A percentile compares a stretch with the other conserved stretches of the same genome.
Evolutionary conservation across 768 basidiomycete species (phyloP).

Genomic region (Leccinum rimulosum): DNA sequence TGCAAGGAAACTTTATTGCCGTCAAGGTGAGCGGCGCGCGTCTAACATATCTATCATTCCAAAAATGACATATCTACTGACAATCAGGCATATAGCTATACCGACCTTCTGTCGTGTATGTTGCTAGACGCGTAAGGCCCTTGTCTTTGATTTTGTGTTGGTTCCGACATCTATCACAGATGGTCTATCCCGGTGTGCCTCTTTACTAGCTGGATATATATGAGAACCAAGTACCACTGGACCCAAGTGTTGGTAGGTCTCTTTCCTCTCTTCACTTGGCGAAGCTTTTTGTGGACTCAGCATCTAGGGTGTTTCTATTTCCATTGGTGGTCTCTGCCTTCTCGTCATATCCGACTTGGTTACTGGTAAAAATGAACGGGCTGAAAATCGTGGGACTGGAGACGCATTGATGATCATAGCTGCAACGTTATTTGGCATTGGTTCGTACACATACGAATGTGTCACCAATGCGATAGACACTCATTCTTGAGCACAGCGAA

Average conservation of each 20-base stretch:
- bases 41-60: background rate
- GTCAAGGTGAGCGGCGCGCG: slow-evolving; percentile 50
- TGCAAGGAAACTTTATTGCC: slow-evolving; percentile 83
- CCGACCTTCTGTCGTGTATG: slow-evolving; percentile 86
- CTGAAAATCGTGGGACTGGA: slow-evolving; percentile 64
- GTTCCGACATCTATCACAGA: slow-evolving; percentile 33
- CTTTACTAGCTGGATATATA: slow-evolving; percentile 76
- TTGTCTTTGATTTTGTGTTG: background rate
- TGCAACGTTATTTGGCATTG: slow-evolving; percentile 81
- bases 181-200: slow-evolving; percentile 90
- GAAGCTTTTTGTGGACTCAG: background rate
- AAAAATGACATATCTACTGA: background rate
- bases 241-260: slow-evolving; percentile 67
- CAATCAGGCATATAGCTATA: slow-evolving; percentile 72
- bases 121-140: slow-evolving; percentile 74
- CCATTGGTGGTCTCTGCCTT: slow-evolving; percentile 69
- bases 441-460: slow-evolving; percentile 41
- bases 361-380: slow-evolving; percentile 69
- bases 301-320: slow-evolving; percentile 64
- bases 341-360: slow-evolving; percentile 76
- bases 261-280: background rate
- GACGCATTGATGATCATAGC: slow-evolving; percentile 85
- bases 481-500: slow-evolving; percentile 53
- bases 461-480: background rate
- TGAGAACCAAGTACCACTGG: slow-evolving; percentile 78